These are phyloP conservation scores for Lipomyces sp. DNA, from an alignment of 805 yeast genomes.

Conservation along the genomic window DNA sequence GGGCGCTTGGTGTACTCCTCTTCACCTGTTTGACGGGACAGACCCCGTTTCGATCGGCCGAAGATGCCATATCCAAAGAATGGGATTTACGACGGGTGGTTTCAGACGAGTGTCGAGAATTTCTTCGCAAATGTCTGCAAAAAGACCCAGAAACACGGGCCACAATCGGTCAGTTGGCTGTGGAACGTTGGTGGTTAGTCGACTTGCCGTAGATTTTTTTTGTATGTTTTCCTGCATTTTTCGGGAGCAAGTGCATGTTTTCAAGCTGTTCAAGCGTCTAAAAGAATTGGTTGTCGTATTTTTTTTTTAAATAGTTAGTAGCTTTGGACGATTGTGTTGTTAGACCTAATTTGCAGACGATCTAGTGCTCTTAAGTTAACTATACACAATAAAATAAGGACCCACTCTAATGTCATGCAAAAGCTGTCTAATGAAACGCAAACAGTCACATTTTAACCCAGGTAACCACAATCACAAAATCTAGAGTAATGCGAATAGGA, in stretches of 20 bases:
- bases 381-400: not conserved
- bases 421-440: not conserved
- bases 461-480: not conserved
- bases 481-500: not conserved
- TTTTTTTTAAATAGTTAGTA: not conserved
- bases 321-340: not conserved
- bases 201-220: constrained; percentile 24
- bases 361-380: not conserved
- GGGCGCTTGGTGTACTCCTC: constrained; percentile 36
- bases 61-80: constrained; percentile 34
- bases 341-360: not conserved
- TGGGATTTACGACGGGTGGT: constrained; percentile 29
- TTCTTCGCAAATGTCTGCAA: constrained; percentile 25
- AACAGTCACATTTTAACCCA: not conserved
- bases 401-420: not conserved
- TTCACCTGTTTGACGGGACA: constrained; percentile 37
- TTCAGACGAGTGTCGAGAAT: constrained; percentile 29
- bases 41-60: constrained; percentile 31
- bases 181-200: constrained; percentile 33
- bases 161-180: constrained; percentile 25
- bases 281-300: not conserved
- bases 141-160: constrained; percentile 32
- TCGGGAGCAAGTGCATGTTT: not conserved
- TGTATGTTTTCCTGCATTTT: constrained; percentile 1
- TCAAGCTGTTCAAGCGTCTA: not conserved